Percentiles rank a stretch among this genome's conserved stretches.
Conservation (phyloP, 495 filamentous ascomycete genomes). For the Penicillium maclennaniae region DNA sequence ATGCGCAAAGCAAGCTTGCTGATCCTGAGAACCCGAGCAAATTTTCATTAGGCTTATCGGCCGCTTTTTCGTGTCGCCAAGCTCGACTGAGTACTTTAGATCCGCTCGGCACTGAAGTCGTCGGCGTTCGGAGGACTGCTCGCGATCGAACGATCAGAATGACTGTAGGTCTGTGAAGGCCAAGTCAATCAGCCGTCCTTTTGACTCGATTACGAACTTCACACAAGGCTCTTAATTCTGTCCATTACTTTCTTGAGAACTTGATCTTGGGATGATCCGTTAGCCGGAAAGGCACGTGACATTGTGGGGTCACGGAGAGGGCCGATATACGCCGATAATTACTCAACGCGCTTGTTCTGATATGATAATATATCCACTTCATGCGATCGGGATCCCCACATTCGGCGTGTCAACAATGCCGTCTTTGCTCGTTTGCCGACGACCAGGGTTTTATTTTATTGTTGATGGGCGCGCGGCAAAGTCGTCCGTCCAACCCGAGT, state of each 20-base stretch:
- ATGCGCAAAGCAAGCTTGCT: background rate
- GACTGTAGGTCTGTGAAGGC: background rate
- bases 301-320: constrained; percentile 19
- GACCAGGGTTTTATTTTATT: background rate
- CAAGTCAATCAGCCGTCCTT: background rate
- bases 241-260: background rate
- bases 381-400: background rate
- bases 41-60: constrained; percentile 9
- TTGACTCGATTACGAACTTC: background rate
- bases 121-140: background rate
- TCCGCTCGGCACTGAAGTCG: constrained; percentile 8
- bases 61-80: constrained; percentile 8
- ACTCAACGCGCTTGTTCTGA: constrained; percentile 10
- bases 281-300: constrained; percentile 14
- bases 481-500: background rate
- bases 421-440: background rate
- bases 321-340: constrained; percentile 17
- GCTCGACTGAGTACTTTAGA: constrained; percentile 5
- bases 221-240: background rate
- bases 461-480: background rate
- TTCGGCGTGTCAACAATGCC: background rate
- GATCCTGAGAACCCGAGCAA: background rate
- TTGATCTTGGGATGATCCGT: background rate
- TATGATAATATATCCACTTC: constrained; percentile 16
- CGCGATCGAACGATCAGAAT: background rate